Evolutionary conservation across 192 early-diverging fungal species (phyloP).

Genomic region (Thoreauomyces humboldtii): DNA sequence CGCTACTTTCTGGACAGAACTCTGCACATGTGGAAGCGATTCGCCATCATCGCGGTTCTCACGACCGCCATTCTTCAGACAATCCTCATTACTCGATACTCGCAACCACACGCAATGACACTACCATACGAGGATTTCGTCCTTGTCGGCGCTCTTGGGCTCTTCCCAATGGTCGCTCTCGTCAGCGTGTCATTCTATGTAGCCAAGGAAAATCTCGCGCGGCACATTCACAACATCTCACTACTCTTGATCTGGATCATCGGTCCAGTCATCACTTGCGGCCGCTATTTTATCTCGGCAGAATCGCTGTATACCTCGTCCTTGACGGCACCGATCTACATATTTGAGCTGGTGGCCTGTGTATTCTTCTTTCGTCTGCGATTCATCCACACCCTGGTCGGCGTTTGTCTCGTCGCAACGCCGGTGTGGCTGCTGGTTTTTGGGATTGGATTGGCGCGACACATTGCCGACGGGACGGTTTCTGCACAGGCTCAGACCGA

Average conservation of each 20-base stretch:
- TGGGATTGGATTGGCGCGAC: slow-evolving; percentile 11
- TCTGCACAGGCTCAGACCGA: not conserved
- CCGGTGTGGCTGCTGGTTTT: slow-evolving; percentile 43
- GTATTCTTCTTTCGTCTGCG: slow-evolving; percentile 48
- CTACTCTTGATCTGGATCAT: slow-evolving; percentile 35
- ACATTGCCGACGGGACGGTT: slow-evolving; percentile 3
- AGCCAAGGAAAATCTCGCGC: slow-evolving; percentile 4
- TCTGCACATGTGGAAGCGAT: slow-evolving; percentile 18
- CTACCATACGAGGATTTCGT: slow-evolving; percentile 18
- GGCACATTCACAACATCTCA: slow-evolving; percentile 38
- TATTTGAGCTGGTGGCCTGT: slow-evolving; percentile 40
- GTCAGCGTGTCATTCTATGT: not conserved
- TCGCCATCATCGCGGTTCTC: slow-evolving; percentile 8
- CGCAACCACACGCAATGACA: slow-evolving; percentile 7
- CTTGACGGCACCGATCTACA: slow-evolving; percentile 48
- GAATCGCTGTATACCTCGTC: slow-evolving; percentile 18
- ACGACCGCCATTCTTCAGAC: slow-evolving; percentile 10
- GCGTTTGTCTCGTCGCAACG: slow-evolving; percentile 28
- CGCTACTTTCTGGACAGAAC: slow-evolving; percentile 32
- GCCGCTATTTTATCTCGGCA: slow-evolving; percentile 33
- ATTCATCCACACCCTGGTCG: slow-evolving; percentile 40
- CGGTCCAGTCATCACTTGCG: slow-evolving; percentile 43
- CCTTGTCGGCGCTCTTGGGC: slow-evolving; percentile 19
- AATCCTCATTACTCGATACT: slow-evolving; percentile 11
- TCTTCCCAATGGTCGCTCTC: slow-evolving; percentile 13